Percentiles rank a stretch among this genome's conserved stretches.
phyloP scores from a whole-genome alignment of 1,284 basidiomycete genomes.

The Rhodotorula sp. region DNA sequence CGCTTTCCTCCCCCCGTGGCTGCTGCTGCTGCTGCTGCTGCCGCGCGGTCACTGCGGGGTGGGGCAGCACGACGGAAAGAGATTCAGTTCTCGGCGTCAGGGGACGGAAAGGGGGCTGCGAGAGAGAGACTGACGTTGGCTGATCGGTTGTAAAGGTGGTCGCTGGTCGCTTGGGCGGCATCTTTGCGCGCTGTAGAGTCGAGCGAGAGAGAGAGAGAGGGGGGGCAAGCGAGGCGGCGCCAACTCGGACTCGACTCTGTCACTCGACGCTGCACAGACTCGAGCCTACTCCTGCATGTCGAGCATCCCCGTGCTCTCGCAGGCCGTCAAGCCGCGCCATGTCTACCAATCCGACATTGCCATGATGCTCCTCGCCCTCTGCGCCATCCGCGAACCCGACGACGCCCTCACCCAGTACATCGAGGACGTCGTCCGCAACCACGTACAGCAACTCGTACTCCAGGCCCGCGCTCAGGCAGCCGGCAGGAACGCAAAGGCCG shows the following conservation, averaged over 20 bases:
- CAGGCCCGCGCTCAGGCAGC: slow-evolving; percentile 82
- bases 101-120: not conserved
- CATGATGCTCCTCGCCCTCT: slow-evolving; percentile 85
- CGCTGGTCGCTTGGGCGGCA: slow-evolving; percentile 19
- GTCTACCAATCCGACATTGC: slow-evolving; percentile 29
- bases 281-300: not conserved
- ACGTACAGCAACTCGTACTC: slow-evolving; percentile 86
- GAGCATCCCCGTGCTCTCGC: not conserved
- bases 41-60: slow-evolving; percentile 9
- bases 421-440: slow-evolving; percentile 91
- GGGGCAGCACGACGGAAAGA: not conserved
- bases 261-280: no score
- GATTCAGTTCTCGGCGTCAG: not conserved
- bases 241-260: no score
- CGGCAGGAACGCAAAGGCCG: slow-evolving; percentile 75
- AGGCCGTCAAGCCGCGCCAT: not conserved
- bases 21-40: slow-evolving; percentile 6
- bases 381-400: slow-evolving; percentile 86
- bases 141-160: slow-evolving; percentile 17
- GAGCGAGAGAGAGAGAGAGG: not conserved
- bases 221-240: no score
- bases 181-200: not conserved
- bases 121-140: slow-evolving; percentile 5
- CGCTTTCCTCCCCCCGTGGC: slow-evolving; percentile 27
- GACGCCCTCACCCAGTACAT: slow-evolving; percentile 85